phyloP scores from a whole-genome alignment of 305 asterid species.

The Solanum hybrid region DNA sequence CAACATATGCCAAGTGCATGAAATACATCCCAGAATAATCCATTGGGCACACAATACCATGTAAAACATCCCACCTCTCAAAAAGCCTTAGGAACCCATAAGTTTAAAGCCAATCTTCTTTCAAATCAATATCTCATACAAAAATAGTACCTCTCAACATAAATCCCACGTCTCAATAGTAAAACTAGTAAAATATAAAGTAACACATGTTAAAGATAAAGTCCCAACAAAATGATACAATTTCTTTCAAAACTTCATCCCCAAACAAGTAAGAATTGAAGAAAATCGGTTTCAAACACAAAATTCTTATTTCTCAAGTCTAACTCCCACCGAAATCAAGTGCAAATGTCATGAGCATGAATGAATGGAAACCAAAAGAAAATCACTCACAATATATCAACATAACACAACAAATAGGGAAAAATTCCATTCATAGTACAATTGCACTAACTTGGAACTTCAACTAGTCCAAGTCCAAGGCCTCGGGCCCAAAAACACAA shows the following conservation, averaged over 20 bases:
- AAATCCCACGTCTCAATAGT: not conserved
- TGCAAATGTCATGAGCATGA: not conserved
- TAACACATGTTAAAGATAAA: not conserved
- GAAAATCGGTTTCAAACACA: not conserved
- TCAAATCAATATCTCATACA: not conserved
- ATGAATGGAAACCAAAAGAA: not conserved
- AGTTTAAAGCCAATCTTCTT: not conserved
- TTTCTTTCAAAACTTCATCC: not conserved
- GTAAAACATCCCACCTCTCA: not conserved
- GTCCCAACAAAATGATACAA: not conserved
- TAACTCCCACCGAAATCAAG: not conserved
- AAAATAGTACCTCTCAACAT: not conserved
- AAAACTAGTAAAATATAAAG: not conserved
- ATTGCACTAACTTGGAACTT: not conserved
- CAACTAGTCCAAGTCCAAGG: not conserved
- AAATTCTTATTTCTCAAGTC: not conserved
- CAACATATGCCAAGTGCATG: not conserved
- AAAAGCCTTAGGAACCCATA: too few species aligned
- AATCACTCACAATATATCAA: not conserved
- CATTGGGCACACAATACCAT: not conserved
- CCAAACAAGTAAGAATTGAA: not conserved
- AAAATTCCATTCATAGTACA: not conserved
- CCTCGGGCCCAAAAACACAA: not conserved
- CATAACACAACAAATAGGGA: not conserved
- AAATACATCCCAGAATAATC: not conserved